A percentile compares a stretch with the other conserved stretches of the same genome.
Evolutionary conservation across 1,284 basidiomycete species (phyloP).

Genomic region (Trametes sp.): DNA sequence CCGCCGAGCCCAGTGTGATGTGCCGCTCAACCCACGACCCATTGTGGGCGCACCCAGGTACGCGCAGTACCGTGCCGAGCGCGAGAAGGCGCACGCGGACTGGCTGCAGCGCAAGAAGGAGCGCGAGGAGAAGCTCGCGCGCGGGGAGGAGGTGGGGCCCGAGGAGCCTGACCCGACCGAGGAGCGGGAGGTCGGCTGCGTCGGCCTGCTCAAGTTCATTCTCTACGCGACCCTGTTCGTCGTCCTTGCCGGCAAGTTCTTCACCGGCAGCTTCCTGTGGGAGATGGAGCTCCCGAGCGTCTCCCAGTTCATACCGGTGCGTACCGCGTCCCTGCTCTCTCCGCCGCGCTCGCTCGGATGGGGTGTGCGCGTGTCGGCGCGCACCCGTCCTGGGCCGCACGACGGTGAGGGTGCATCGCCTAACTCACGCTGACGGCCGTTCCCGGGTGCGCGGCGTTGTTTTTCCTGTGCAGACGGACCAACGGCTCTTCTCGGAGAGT

Average conservation of each 20-base stretch:
- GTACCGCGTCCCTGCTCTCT: constrained; percentile 17
- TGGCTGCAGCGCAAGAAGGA: constrained; percentile 76
- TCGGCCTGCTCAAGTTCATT: constrained; percentile 74
- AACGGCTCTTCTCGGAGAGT: constrained; percentile 77
- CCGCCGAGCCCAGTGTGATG: constrained; percentile 1
- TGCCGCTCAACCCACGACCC: constrained; percentile 20
- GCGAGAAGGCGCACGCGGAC: constrained; percentile 65
- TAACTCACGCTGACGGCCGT: constrained; percentile 20
- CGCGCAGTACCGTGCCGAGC: constrained; percentile 69
- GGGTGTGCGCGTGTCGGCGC: background rate
- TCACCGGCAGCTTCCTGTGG: constrained; percentile 84
- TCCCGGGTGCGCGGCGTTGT: background rate
- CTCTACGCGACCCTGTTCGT: constrained; percentile 61
- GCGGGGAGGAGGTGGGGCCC: constrained; percentile 75
- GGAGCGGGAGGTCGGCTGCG: constrained; percentile 66
- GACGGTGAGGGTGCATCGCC: background rate
- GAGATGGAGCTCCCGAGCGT: constrained; percentile 59
- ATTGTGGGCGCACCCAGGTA: constrained; percentile 54
- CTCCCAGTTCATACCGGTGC: constrained; percentile 38
- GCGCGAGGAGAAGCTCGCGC: constrained; percentile 74
- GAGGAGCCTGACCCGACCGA: constrained; percentile 76
- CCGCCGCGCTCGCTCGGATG: constrained; percentile 2
- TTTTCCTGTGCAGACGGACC: constrained; percentile 51
- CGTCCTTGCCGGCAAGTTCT: constrained; percentile 75
- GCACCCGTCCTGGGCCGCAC: constrained; percentile 1